Evolutionary conservation across 352 stramenopile genomes (phyloP), one percentile per base, ranked within the genome.

Genomic region (Thalassiosira mediterranea): DNA sequence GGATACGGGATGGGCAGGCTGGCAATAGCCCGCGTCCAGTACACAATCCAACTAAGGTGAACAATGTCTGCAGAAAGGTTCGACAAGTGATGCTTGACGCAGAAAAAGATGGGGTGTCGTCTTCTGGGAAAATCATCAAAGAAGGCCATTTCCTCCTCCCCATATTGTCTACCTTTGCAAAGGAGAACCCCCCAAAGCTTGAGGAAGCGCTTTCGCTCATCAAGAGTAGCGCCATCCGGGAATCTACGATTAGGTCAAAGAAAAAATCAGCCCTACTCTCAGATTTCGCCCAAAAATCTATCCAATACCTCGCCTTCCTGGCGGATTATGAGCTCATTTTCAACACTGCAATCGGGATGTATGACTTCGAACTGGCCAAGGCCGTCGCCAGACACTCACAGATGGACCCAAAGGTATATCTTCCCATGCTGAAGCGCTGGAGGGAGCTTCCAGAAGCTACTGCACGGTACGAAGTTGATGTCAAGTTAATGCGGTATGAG

Each of bases 381-480:
- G 84, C 83, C 49, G 81, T 93, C 32, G 88, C 87, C 48, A 61
- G 86, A 51, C 88, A 92, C 64, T 92, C 84, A 37, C 88, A 94
- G 72, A 92, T 93, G 83, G 88, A 94, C 67, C 88, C 88, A 69
- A 92, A 93, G 63, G 72, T 90, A 3, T 94, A 94, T 44, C 63
- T 94, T 19, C 87, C 85, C 15, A 65, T 91, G 31, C 57, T 94
- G 17, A 89, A 92, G 59, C 77, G 82, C 15, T 81, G 87, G 58
- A 84, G 76, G 44, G 60, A 72, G 28, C 51, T 93, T 32, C 86
- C 86, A 40, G 31, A 68, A 52, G 61, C 57, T 40, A 85, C 74
- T 59, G 79, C 76, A 28, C 64, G 64, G 38, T 91, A 87, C 56
- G 83, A 91, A 69, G 83, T 94, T 42, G 88, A 94, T 65, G 58